Evolutionary conservation across 163 green algal genomes (phyloP).

Genomic region (Smithsoniella earleae): DNA sequence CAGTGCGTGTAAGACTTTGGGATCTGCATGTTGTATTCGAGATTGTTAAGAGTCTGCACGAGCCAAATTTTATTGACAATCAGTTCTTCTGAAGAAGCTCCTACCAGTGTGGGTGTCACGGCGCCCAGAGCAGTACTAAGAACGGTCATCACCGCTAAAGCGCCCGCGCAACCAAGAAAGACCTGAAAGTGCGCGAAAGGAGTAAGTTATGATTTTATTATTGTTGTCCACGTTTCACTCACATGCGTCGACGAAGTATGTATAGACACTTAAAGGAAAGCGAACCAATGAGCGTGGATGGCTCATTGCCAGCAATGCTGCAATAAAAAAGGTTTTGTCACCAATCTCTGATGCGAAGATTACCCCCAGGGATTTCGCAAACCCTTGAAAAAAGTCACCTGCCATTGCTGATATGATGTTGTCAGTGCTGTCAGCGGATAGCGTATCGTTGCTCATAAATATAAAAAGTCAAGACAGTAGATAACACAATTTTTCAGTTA

Average conservation of each 20-base stretch:
- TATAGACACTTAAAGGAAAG: slow-evolving; percentile 36
- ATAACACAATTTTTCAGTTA: too few relatives aligned
- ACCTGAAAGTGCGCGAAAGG: neutral
- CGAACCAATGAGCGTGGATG: slow-evolving; percentile 50
- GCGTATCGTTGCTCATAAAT: too few relatives aligned
- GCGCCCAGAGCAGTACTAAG: slow-evolving; percentile 22
- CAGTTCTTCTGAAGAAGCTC: too few relatives aligned
- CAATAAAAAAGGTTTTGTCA: slow-evolving; percentile 59
- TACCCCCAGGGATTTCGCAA: neutral
- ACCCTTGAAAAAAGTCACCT: neutral
- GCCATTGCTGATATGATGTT: slow-evolving; percentile 12
- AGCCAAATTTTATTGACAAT: too few relatives aligned
- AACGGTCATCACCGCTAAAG: slow-evolving; percentile 17
- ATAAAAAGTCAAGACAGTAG: too few relatives aligned
- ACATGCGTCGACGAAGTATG: too few relatives aligned
- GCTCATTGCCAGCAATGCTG: slow-evolving; percentile 49
- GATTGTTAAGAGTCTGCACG: too few relatives aligned
- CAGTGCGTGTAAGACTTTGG: slow-evolving; percentile 26
- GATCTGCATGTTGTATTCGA: too few relatives aligned
- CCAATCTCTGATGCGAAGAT: slow-evolving; percentile 49
- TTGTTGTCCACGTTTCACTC: neutral
- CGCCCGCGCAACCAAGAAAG: slow-evolving; percentile 11
- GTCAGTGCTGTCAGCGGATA: too few relatives aligned
- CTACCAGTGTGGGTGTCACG: neutral
- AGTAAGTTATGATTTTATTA: too few relatives aligned